Percentiles rank a stretch among this genome's conserved stretches.
Conservation (phyloP, 345 rosid species). For the Dimocarpus longan region DNA sequence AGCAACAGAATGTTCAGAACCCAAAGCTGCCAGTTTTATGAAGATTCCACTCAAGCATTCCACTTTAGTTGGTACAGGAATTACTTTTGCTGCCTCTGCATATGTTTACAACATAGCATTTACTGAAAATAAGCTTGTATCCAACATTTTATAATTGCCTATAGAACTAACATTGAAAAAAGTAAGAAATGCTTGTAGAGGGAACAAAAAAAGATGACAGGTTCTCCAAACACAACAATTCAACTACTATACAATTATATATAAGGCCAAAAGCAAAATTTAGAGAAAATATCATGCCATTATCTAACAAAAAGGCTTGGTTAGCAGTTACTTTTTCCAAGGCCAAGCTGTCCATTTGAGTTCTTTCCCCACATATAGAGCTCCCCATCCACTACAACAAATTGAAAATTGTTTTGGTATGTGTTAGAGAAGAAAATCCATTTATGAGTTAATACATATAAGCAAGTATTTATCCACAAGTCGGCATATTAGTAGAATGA, state of each 20-base stretch:
- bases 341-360: conserved; percentile 93
- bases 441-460: not conserved
- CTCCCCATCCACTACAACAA: conserved; percentile 72
- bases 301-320: conserved; percentile 4
- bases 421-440: conserved; percentile 9
- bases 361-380: conserved; percentile 95
- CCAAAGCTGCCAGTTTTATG: conserved; percentile 71
- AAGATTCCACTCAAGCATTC: conserved; percentile 69
- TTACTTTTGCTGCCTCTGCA: conserved; percentile 64
- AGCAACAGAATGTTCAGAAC: conserved; percentile 91
- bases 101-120: conserved; percentile 12
- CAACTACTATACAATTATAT: not conserved
- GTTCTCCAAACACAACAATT: not conserved
- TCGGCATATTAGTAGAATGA: not conserved
- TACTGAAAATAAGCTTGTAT: conserved; percentile 16
- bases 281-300: not conserved
- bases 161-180: not conserved
- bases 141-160: not conserved
- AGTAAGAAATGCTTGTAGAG: not conserved
- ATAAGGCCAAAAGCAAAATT: not conserved
- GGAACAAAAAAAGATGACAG: not conserved
- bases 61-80: conserved; percentile 68
- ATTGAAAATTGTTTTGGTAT: conserved; percentile 15
- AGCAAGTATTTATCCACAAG: not conserved
- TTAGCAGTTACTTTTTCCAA: conserved; percentile 73